Evolutionary conservation across 495 filamentous ascomycete species (phyloP), one percentile per base, ranked within the genome.

Genomic region (Penicillium canescens): DNA sequence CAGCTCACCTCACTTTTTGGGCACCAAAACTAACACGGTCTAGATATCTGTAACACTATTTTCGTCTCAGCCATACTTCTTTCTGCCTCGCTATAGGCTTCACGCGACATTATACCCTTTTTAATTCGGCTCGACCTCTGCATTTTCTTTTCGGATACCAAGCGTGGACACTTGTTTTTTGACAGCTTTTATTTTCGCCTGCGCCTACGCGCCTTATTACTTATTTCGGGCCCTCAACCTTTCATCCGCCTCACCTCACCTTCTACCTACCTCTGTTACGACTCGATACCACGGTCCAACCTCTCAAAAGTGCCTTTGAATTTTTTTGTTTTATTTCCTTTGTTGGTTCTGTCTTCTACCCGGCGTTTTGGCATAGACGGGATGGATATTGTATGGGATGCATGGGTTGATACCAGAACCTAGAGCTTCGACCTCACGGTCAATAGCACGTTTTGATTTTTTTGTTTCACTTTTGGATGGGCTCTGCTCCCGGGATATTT

Each of bases 391-490:
- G 26, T 59, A 59, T 68, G 71, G 70, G 63, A 73, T 72, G 62
- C 68, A 74, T 69, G 71, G 73, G 60, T 64, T 77, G 70, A 76
- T 77, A 77, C 74, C 72, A 76, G 67, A 60, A 65, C 56, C 53
- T 76, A 74, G 72, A 74, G 61, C 62, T 62, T 62, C 59, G 72
- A 73, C 74, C 73, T 70, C 75, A 56, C 72, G 71, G 74, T 75
- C 71, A 63, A 60, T 60, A 54, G 51, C 59, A 67, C 46, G 47
- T 55, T 64, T 55, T 52, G 60, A 48, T 51, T 54, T 61, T 65
- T 61, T 59, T 63, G 59, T 67, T 60, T 50, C 65, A 45, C 36
- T 56, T 31, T 49, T 42, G 49, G 39, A 50, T 50, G 35, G 50
- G 41, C 33, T 13, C 12, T 61, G 37, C 37, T 48, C 39, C 49